Conservation (phyloP, 805 yeast genomes). For the Candida railenensis region DNA sequence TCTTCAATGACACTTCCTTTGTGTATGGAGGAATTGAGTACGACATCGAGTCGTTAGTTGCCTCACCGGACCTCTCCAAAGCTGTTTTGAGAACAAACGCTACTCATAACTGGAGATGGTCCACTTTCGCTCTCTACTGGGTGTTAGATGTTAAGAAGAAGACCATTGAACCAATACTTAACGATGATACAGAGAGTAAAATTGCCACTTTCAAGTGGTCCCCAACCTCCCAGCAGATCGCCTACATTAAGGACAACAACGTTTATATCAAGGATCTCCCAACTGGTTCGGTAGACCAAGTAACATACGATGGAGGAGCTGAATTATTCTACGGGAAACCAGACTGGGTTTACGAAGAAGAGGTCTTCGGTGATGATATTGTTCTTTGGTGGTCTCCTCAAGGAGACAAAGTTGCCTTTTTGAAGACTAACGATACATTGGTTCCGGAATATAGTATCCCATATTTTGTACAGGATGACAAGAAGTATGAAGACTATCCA, state of each 20-base stretch:
- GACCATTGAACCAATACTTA: constrained; percentile 25
- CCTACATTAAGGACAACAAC: constrained; percentile 57
- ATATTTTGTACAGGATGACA: constrained; percentile 40
- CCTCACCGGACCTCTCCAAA: constrained; percentile 63
- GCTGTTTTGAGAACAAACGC: constrained; percentile 63
- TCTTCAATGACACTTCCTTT: constrained; percentile 53
- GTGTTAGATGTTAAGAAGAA: constrained; percentile 46
- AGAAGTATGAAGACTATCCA: constrained; percentile 45
- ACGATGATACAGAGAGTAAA: constrained; percentile 12
- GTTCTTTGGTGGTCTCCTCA: constrained; percentile 77
- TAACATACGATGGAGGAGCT: constrained; percentile 53
- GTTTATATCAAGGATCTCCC: constrained; percentile 46
- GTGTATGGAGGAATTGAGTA: constrained; percentile 36
- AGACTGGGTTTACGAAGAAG: constrained; percentile 88
- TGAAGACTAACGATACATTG: constrained; percentile 56
- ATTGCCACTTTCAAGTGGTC: constrained; percentile 63
- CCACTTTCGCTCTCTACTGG: constrained; percentile 63
- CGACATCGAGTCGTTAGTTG: constrained; percentile 52
- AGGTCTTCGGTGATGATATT: constrained; percentile 56
- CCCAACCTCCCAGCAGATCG: constrained; percentile 53
- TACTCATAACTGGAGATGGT: constrained; percentile 70
- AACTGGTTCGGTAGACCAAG: constrained; percentile 19
- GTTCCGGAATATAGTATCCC: constrained; percentile 56
- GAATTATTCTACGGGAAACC: constrained; percentile 65
- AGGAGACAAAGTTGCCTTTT: constrained; percentile 53